Conservation (phyloP, 768 basidiomycete species). For the Hebeloma cylindrosporum region DNA sequence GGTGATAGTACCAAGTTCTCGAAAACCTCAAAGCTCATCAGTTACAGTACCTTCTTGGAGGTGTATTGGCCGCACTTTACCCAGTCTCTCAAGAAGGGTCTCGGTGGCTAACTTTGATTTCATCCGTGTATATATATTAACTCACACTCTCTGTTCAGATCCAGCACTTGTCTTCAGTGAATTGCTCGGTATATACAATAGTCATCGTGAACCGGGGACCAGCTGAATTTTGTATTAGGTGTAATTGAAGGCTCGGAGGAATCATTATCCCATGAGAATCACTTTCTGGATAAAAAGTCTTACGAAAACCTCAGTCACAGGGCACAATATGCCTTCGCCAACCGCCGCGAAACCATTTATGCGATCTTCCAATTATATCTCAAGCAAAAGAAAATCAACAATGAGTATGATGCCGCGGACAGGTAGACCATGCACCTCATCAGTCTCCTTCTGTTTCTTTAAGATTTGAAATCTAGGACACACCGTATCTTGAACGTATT, state of each 20-base stretch:
- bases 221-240: constrained; percentile 32
- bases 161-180: constrained; percentile 64
- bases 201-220: neutral
- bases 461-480: constrained; percentile 36
- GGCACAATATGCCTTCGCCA: constrained; percentile 53
- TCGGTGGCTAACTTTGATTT: constrained; percentile 41
- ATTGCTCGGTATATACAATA: constrained; percentile 49
- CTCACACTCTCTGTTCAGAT: constrained; percentile 39
- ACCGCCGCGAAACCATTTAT: constrained; percentile 49
- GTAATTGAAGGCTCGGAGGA: constrained; percentile 71
- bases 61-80: constrained; percentile 64
- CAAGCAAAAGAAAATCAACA: constrained; percentile 39
- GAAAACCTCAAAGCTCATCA: constrained; percentile 35
- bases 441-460: constrained; percentile 7
- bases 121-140: neutral
- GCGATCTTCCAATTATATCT: constrained; percentile 53
- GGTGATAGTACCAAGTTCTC: constrained; percentile 38
- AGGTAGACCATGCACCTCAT: constrained; percentile 39
- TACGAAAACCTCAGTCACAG: constrained; percentile 54
- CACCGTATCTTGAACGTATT: constrained; percentile 47
- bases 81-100: constrained; percentile 46
- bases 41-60: constrained; percentile 47
- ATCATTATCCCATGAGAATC: constrained; percentile 33
- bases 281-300: constrained; percentile 41
- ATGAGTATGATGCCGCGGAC: constrained; percentile 60